Percentiles rank a stretch among this genome's conserved stretches.
Conservation (phyloP, 495 filamentous ascomycete genomes). For the Xylaria longipes region DNA sequence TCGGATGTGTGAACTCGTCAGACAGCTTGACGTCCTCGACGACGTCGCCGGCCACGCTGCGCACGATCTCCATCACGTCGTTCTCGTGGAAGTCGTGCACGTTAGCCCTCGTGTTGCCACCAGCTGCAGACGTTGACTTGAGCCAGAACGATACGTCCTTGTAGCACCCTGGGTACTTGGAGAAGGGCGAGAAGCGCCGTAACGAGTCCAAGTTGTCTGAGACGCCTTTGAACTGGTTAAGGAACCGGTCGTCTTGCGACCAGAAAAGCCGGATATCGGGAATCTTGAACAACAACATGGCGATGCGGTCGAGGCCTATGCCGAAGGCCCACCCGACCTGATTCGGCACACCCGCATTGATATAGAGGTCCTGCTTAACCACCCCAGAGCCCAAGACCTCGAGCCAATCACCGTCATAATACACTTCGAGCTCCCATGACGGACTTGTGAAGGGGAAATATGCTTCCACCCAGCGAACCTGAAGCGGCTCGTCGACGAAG, state of each 20-base stretch:
- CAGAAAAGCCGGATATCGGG: constrained; percentile 98
- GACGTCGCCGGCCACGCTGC: constrained; percentile 76
- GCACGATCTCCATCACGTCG: constrained; percentile 94
- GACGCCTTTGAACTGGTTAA: constrained; percentile 74
- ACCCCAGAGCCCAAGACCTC: constrained; percentile 96
- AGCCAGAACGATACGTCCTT: constrained; percentile 97
- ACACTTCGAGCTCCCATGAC: constrained; percentile 94
- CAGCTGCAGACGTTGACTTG: constrained; percentile 58
- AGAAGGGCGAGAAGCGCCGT: constrained; percentile 80
- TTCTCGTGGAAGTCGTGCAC: constrained; percentile 79
- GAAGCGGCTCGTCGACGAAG: constrained; percentile 68
- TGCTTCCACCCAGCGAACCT: constrained; percentile 92
- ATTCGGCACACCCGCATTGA: constrained; percentile 74
- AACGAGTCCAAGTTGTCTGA: constrained; percentile 57
- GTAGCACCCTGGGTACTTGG: constrained; percentile 83
- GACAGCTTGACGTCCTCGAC: constrained; percentile 83
- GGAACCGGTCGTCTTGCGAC: constrained; percentile 82
- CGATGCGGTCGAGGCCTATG: constrained; percentile 88
- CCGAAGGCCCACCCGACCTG: constrained; percentile 96
- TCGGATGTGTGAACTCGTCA: constrained; percentile 91
- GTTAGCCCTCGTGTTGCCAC: constrained; percentile 54
- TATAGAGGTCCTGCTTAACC: constrained; percentile 77
- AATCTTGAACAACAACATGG: constrained; percentile 95
- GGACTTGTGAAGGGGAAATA: constrained; percentile 97
- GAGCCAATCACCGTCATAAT: constrained; percentile 93